Evolutionary conservation across 306 rosid genomes (phyloP).

Genomic region (Styphnolobium japonicum): DNA sequence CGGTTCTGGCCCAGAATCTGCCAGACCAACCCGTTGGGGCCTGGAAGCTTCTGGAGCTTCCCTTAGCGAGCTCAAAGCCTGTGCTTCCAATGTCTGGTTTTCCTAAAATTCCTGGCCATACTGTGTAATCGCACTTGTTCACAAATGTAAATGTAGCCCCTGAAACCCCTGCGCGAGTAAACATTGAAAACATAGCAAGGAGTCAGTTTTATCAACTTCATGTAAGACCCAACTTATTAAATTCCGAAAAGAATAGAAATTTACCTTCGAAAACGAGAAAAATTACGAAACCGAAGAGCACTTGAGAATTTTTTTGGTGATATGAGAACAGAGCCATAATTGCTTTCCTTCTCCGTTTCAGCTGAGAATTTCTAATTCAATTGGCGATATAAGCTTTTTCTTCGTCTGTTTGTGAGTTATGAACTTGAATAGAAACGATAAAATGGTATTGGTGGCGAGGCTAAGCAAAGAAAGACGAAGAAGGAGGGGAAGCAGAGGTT

Average conservation of each 20-base stretch:
- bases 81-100: conserved; percentile 68
- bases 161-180: conserved; percentile 45
- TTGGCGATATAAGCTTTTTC: no score
- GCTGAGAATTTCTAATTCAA: background rate
- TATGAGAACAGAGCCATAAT: conserved; percentile 31
- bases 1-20: conserved; percentile 86
- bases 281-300: conserved; percentile 24
- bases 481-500: background rate
- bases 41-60: conserved; percentile 51
- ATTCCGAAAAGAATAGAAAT: background rate
- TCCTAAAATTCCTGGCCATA: conserved; percentile 94
- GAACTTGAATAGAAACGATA: background rate
- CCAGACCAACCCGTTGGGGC: conserved; percentile 95
- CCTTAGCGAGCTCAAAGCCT: conserved; percentile 64
- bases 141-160: conserved; percentile 72
- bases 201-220: background rate
- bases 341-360: background rate
- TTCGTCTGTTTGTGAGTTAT: no score
- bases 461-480: background rate
- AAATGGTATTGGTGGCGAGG: no score
- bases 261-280: conserved; percentile 35
- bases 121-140: conserved; percentile 79
- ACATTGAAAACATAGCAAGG: conserved; percentile 1
- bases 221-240: background rate
- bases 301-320: conserved; percentile 4